These are phyloP conservation scores for Heterobasidion irregulare DNA, from an alignment of 1,284 basidiomycete species.

Conservation along the genomic window DNA sequence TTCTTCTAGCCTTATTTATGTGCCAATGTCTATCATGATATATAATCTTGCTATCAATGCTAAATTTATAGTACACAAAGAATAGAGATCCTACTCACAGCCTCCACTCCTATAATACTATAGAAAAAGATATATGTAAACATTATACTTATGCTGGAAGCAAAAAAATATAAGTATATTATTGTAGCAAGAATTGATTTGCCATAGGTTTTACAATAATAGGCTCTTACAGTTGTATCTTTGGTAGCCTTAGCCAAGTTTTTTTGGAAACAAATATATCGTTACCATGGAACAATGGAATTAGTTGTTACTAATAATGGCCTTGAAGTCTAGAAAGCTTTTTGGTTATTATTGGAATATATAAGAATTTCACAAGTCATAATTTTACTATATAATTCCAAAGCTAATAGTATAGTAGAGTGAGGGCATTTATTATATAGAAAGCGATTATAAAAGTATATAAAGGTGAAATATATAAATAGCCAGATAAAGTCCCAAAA, in stretches of 20 bases:
- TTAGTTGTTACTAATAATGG: constrained; percentile 28
- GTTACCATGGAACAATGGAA: constrained; percentile 20
- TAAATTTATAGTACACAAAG: constrained; percentile 19
- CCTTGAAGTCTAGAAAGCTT: constrained; percentile 14
- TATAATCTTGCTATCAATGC: constrained; percentile 24
- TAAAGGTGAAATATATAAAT: constrained; percentile 1
- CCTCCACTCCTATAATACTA: constrained; percentile 20
- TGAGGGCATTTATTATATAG: constrained; percentile 10
- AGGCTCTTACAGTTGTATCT: neutral
- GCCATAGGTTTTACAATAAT: constrained; percentile 1
- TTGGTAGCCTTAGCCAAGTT: no score
- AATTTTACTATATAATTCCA: constrained; percentile 10
- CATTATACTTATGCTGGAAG: constrained; percentile 21
- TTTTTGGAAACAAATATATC: constrained; percentile 15
- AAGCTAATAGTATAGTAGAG: constrained; percentile 14
- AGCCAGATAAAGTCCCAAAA: constrained; percentile 6
- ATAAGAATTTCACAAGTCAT: constrained; percentile 8
- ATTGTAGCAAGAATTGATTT: constrained; percentile 8
- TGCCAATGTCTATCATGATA: constrained; percentile 6
- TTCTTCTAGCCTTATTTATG: constrained; percentile 26
- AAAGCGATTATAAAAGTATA: constrained; percentile 9
- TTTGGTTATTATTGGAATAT: neutral
- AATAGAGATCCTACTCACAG: constrained; percentile 20
- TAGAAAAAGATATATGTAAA: constrained; percentile 26
- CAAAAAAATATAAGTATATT: constrained; percentile 15